Evolutionary conservation across 2,329 filamentous ascomycete species (phyloP), one percentile per base, ranked within the genome.

Genomic region (Trichoderma lentiforme): DNA sequence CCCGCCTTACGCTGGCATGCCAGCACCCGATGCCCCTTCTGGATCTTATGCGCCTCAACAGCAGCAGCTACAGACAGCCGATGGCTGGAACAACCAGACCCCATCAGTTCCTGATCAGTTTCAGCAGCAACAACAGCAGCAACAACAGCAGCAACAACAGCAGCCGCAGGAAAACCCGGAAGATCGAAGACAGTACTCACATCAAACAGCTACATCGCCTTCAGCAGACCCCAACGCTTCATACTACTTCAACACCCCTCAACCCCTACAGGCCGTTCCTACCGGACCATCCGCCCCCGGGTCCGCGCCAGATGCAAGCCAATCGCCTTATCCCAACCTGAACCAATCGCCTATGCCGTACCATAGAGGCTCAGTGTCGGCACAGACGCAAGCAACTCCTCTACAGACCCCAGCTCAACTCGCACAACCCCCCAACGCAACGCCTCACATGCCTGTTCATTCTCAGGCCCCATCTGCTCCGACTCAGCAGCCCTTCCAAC

Each of bases 171-270:
- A 81, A 51, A 71, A 75, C 14, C 21, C 51, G 2, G 71, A 74
- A 12, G 78, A 79, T 62, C 74, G 75, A 30, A 73, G 78, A 61
- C 79, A 78, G 71, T 78, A 76, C 15, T 76, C 79, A 6, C 81
- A 80, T 53, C 79, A 78, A 71, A 56, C 77, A 14, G 71, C 74
- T 7, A 76, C 74, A 8, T 76, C 78, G 30, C 78, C 79, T 12
- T 74, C 80, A 43, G 73, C 84, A 18, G 89, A 92, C 72, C 84
- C 87, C 1, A 87, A 84, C 72, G 83, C 86, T 12, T 84, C 85
- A 11, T 91, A 88, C 76, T 92, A 91, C 79, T 89, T 88, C 76
- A 85, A 82, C 74, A 79, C 81, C 71, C 80, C 82, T 64, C 79
- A 82, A 28, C 43, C 66, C 21, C 14, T 67, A 11, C 72, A 70